Evolutionary conservation across 345 rosid species (phyloP).

Genomic region (Eucalyptus marginata): DNA sequence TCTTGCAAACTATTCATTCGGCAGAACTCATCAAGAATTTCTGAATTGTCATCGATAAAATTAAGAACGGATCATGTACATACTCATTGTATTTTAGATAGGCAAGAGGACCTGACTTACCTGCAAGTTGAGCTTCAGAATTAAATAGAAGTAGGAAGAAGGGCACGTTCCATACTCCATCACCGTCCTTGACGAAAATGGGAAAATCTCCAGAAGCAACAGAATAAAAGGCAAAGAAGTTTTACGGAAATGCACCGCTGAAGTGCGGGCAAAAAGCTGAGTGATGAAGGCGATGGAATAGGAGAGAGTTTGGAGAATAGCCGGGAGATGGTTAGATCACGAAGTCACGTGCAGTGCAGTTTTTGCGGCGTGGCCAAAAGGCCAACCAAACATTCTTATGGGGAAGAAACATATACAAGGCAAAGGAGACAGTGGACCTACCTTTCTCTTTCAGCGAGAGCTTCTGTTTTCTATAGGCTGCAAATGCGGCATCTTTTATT

Average conservation of each 20-base stretch:
- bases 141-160: neutral
- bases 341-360: neutral
- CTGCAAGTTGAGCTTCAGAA: neutral
- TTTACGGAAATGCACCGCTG: neutral
- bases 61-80: neutral
- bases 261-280: neutral
- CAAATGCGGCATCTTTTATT: neutral
- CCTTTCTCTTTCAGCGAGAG: neutral
- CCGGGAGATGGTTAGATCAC: neutral
- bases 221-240: neutral
- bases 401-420: neutral
- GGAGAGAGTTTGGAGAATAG: neutral
- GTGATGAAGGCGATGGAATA: neutral
- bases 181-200: neutral
- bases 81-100: neutral
- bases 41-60: neutral
- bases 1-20: neutral
- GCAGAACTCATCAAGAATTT: neutral
- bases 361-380: neutral
- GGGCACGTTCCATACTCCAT: neutral
- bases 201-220: neutral
- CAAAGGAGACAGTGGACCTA: neutral
- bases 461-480: neutral
- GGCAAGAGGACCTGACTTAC: neutral
- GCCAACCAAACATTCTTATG: neutral